A percentile compares a stretch with the other conserved stretches of the same genome.
Evolutionary conservation across 2,329 filamentous ascomycete species (phyloP).

Genomic region (Hymenoscyphus repandus): DNA sequence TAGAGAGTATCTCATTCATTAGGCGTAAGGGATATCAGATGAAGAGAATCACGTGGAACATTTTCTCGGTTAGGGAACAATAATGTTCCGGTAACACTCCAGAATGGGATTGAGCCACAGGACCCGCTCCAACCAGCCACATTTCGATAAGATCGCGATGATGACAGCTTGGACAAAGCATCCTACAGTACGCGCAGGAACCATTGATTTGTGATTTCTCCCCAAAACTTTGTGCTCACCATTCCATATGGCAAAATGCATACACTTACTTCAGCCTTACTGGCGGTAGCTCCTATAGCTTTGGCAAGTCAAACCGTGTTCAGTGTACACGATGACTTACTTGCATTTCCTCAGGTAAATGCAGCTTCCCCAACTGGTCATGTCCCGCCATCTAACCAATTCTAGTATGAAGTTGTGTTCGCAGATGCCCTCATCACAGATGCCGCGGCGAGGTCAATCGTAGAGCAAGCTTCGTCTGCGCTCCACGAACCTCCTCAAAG

Average conservation of each 20-base stretch:
- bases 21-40: no score
- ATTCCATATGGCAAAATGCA: constrained; percentile 29
- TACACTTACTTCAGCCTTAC: constrained; percentile 22
- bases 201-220: neutral
- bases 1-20: no score
- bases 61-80: neutral
- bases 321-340: constrained; percentile 66
- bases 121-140: neutral
- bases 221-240: neutral
- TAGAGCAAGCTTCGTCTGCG: constrained; percentile 31
- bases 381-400: constrained; percentile 16
- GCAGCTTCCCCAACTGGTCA: neutral
- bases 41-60: neutral
- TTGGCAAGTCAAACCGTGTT: constrained; percentile 54
- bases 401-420: constrained; percentile 60
- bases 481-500: constrained; percentile 17
- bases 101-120: neutral
- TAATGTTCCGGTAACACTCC: neutral
- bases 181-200: neutral
- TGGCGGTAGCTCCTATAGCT: constrained; percentile 31
- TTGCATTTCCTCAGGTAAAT: constrained; percentile 64
- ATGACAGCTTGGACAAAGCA: constrained; percentile 11
- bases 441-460: constrained; percentile 45
- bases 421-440: constrained; percentile 56
- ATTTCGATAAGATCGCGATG: constrained; percentile 5